Evolutionary conservation across 148 eudicot genomes (phyloP).

Genomic region (Simmondsia chinensis): DNA sequence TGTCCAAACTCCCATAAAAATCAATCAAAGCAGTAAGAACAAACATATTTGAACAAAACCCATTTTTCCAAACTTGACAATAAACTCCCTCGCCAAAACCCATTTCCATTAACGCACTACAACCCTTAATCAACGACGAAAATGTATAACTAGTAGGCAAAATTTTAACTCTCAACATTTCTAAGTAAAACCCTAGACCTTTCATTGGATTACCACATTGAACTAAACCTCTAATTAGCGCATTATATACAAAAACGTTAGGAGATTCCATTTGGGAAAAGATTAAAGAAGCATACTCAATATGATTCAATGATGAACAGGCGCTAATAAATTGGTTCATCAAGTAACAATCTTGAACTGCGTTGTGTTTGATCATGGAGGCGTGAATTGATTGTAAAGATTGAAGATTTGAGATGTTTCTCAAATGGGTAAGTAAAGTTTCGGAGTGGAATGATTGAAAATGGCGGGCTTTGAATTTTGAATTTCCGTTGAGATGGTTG

Average conservation of each 20-base stretch:
- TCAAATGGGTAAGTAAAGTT: constrained; percentile 15
- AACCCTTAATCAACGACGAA: constrained; percentile 52
- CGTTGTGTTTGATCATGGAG: constrained; percentile 37
- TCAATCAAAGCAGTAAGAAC: constrained; percentile 61
- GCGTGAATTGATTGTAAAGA: constrained; percentile 39
- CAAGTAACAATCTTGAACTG: constrained; percentile 42
- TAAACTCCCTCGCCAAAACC: constrained; percentile 43
- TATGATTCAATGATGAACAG: constrained; percentile 33
- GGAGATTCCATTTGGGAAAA: constrained; percentile 41
- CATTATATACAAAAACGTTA: constrained; percentile 57
- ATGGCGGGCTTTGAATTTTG: no score
- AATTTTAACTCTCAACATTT: constrained; percentile 32
- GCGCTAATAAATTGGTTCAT: constrained; percentile 50
- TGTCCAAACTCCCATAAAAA: constrained; percentile 41
- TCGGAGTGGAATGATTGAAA: constrained; percentile 21
- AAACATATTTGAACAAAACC: constrained; percentile 43
- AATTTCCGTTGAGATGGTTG: no score
- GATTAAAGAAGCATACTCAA: constrained; percentile 38
- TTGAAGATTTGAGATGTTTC: constrained; percentile 30
- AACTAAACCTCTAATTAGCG: constrained; percentile 46
- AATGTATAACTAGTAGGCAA: constrained; percentile 54
- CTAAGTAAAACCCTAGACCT: constrained; percentile 39
- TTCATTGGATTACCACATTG: constrained; percentile 28
- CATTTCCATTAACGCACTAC: constrained; percentile 12
- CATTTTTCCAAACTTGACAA: constrained; percentile 53